Evolutionary conservation across 768 basidiomycete genomes (phyloP).

Genomic region (Kockovaella imperatae): DNA sequence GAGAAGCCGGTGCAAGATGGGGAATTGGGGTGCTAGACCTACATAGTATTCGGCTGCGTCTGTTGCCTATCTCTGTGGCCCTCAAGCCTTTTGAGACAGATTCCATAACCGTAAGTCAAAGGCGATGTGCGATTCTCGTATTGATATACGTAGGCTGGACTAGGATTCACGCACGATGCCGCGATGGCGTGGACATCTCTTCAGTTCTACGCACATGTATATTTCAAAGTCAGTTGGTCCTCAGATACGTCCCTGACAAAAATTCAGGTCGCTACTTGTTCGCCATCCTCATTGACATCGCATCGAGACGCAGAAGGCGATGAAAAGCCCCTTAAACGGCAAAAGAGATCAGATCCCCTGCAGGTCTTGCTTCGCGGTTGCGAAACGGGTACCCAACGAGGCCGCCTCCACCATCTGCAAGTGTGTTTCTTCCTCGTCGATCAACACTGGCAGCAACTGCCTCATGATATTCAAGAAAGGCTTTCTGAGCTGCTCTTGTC

Average conservation of each 20-base stretch:
- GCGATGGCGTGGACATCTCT: constrained; percentile 46
- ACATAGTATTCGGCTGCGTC: constrained; percentile 58
- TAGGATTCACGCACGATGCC: constrained; percentile 54
- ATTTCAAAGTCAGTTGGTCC: constrained; percentile 6
- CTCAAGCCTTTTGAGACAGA: constrained; percentile 8
- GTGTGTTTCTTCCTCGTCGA: constrained; percentile 76
- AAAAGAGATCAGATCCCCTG: constrained; percentile 26
- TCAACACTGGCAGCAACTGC: constrained; percentile 62
- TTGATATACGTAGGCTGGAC: constrained; percentile 52
- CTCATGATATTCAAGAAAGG: constrained; percentile 54
- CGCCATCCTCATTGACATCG: too few relatives aligned
- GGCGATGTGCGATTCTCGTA: neutral
- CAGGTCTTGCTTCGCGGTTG: too few relatives aligned
- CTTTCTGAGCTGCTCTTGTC: constrained; percentile 55
- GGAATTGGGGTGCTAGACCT: constrained; percentile 61
- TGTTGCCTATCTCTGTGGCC: constrained; percentile 7
- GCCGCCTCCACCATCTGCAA: constrained; percentile 55
- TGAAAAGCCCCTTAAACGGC: too few relatives aligned
- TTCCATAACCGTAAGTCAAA: constrained; percentile 2
- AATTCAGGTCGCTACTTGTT: too few relatives aligned
- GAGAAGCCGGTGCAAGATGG: constrained; percentile 59
- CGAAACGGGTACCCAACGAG: too few relatives aligned
- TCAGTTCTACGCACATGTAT: constrained; percentile 23
- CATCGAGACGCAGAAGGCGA: too few relatives aligned
- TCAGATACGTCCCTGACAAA: neutral